A percentile compares a stretch with the other conserved stretches of the same genome.
These are phyloP conservation scores for Akebia trifoliata DNA, from an alignment of 164 flowering plant species.

Conservation along the genomic window DNA sequence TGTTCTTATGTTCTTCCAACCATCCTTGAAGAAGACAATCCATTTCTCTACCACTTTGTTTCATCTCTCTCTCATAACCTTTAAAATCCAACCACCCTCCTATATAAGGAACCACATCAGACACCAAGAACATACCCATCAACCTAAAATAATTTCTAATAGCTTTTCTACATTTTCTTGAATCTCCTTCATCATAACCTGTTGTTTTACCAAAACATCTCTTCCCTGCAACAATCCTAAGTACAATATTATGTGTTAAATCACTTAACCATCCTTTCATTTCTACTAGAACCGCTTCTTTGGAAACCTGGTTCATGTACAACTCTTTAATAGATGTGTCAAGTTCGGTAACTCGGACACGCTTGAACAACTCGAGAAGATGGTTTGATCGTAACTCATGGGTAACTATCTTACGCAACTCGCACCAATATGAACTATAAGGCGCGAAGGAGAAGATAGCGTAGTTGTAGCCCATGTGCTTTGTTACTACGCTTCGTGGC, in stretches of 20 bases:
- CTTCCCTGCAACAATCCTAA: conserved; percentile 15
- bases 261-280: conserved; percentile 9
- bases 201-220: background rate
- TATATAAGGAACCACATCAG: conserved; percentile 10
- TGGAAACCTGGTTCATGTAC: background rate
- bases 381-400: conserved; percentile 1
- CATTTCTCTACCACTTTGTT: background rate
- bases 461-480: conserved; percentile 6
- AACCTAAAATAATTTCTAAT: background rate
- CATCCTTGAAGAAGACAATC: background rate
- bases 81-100: conserved; percentile 9
- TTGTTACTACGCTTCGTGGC: background rate
- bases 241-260: conserved; percentile 8
- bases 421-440: conserved; percentile 11
- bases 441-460: conserved; percentile 4
- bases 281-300: background rate
- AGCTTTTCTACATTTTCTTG: background rate
- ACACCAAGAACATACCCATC: conserved; percentile 3
- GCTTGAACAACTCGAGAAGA: conserved; percentile 1
- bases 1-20: conserved; percentile 4
- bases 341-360: background rate
- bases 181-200: background rate
- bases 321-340: conserved; percentile 4
- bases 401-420: conserved; percentile 7
- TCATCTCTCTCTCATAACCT: conserved; percentile 10